Base-by-base conservation (phyloP, 192 early-diverging fungal genomes). In the Podila epicladia region DNA sequence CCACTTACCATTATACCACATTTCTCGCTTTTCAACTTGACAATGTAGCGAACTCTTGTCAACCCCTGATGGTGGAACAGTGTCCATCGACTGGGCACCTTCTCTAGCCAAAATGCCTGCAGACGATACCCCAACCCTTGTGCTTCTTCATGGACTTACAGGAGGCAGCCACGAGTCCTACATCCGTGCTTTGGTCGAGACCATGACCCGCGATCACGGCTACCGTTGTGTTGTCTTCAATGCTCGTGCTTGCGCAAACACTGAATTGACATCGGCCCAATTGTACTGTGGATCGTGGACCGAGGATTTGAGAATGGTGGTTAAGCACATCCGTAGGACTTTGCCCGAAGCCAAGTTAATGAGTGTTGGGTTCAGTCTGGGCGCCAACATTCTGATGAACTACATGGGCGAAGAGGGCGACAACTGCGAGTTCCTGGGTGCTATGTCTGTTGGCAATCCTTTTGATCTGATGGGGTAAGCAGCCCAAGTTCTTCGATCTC, bases 131-230 rank as follows among this genome's bases (percentile, higher is more conserved):
- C 95, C 96, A 1, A 94, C 92, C 33, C 77, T 97, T 45, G 86
- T 99, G 7, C 85, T 96, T 50, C 84, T 94, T 17, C 97, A 97
- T 77, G 96, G 97, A 31, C 80, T 99, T 69, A 97, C 96, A 8
- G 97, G 97, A 57, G 95, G 95, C 37, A 95, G 93, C 51, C 92
- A 95, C 82, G 96, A 98, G 82, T 89, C 88, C 3, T 99, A 99
- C 70, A 92, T 99, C 38, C 91, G 92, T 28, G 85, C 89, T 11
- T 72, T 97, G 17, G 87, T 94, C 38, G 84, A 90, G 68, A 76
- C 78, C 50, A 85, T 94, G 64, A 91, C 86, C 0, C 73, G 82
- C 49, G 91, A 89, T 20, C 86, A 91, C 64, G 86, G 87, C 58
- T 94, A 93, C 79, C 87, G 92, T 41, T 87, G 87, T 8, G 95